phyloP scores from a whole-genome alignment of 805 yeast species.

The Pichia manshurica region DNA sequence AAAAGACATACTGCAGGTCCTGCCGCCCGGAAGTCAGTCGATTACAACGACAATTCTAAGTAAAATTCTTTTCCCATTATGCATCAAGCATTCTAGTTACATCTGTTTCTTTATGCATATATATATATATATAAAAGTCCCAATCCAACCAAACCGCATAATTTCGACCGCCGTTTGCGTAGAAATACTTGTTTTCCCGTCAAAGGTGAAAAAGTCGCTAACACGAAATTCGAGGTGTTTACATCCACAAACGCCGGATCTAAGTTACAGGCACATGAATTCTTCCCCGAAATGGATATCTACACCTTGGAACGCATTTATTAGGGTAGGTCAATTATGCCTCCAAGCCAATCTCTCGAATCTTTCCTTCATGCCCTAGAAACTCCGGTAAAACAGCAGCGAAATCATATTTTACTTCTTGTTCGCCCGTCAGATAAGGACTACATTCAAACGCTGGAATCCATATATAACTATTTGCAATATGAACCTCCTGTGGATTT shows the following conservation, averaged over 20 bases:
- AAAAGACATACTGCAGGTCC: slow-evolving; percentile 45
- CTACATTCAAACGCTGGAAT: neutral
- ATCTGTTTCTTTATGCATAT: too few species aligned
- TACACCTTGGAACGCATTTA: too few species aligned
- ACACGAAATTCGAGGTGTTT: too few species aligned
- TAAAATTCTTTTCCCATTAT: slow-evolving; percentile 4
- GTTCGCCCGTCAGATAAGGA: neutral
- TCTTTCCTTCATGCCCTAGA: neutral
- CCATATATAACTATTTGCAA: neutral
- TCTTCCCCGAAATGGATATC: too few species aligned
- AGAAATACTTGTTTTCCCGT: too few species aligned
- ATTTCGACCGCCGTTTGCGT: too few species aligned
- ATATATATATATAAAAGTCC: too few species aligned
- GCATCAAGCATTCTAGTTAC: neutral
- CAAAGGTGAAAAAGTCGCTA: too few species aligned
- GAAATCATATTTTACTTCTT: neutral
- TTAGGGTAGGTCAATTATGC: too few species aligned
- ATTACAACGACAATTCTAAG: slow-evolving; percentile 30
- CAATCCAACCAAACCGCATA: too few species aligned
- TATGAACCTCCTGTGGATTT: neutral
- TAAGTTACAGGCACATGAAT: too few species aligned
- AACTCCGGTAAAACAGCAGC: neutral
- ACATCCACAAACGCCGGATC: too few species aligned
- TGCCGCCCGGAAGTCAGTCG: slow-evolving; percentile 30
- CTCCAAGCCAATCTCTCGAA: neutral